Base-by-base conservation (phyloP, 306 rosid genomes). In the Castanea mollissima region DNA sequence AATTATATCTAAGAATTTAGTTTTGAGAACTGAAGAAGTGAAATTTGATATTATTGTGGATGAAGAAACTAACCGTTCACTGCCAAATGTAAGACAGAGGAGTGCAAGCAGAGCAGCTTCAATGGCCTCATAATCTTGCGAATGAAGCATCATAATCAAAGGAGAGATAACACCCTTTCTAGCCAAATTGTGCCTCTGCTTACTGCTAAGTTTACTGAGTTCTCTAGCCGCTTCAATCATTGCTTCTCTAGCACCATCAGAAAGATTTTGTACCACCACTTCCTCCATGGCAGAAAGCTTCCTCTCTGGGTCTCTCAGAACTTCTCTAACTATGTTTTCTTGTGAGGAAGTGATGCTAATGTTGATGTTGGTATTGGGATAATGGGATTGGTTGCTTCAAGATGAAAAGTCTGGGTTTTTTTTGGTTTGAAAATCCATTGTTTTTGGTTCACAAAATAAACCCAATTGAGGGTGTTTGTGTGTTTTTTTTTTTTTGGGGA, bases 21-120 rank as follows among this genome's bases (percentile, higher is more conserved):
- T 49, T 23, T 46, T 4, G 9, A 71, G 18, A 51, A 46, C 52
- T 46, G 7, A 46, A 46, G 3, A 46, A 46, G 52, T 46, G 52
- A 46, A 35, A 34, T 2, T 34, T 5, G 41, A 34, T 34, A 5
- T 34, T 32, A 19, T 34, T 9, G 55, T 58, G 23, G 29, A 34
- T 51, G 78, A 74, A 85, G 57, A 85, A 73, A 74, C 91, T 81
- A 79, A 93, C 98, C 97, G 71, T 84, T 93, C 98, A 78, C 93
- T 88, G 58, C 97, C 94, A 79, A 88, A 91, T 76, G 93, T 92
- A 70, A 93, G 90, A 69, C 86, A 80, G 46, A 91, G 92, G 16
- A 93, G 89, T 81, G 97, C 92, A 79, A 27, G 75, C 0, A 93
- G 89, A 86, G 98, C 75, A 80, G 97, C 93, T 88, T 93, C 91